A percentile compares a stretch with the other conserved stretches of the same genome.
These are phyloP conservation scores for Leptomonas seymouri DNA, from an alignment of 208 protist genomes.

Conservation along the genomic window DNA sequence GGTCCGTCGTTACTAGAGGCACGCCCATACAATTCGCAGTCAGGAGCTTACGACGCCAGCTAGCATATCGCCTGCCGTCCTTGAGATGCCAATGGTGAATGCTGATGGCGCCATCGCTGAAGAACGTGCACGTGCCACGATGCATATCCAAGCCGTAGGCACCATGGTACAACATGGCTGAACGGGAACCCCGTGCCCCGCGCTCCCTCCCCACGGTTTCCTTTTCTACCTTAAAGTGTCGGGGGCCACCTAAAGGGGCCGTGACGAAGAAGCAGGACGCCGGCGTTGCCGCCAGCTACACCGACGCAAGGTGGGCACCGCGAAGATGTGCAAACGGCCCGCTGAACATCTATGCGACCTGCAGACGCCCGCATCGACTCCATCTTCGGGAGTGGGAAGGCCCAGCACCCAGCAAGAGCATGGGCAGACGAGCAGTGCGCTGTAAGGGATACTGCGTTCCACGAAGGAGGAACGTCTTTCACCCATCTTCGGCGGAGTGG, in stretches of 20 bases:
- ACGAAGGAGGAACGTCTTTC: no score
- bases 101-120: background rate
- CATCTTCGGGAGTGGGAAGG: no score
- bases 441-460: no score
- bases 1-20: background rate
- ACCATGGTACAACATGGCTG: constrained; percentile 5
- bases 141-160: constrained; percentile 1
- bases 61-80: background rate
- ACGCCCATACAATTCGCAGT: background rate
- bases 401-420: no score
- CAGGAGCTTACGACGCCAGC: background rate
- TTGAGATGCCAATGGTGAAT: background rate
- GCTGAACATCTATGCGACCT: no score
- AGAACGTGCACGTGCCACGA: background rate
- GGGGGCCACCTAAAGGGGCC: background rate
- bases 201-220: no score
- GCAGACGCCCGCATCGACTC: no score
- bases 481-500: no score
- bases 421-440: no score
- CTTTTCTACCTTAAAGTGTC: background rate
- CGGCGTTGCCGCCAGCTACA: no score
- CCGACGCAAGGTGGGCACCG: no score
- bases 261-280: background rate
- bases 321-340: no score
- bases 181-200: background rate